Percentiles rank a stretch among this genome's conserved stretches.
These are phyloP conservation scores for Nothopassalora personata DNA, from an alignment of 2,329 filamentous ascomycete genomes.

Conservation along the genomic window DNA sequence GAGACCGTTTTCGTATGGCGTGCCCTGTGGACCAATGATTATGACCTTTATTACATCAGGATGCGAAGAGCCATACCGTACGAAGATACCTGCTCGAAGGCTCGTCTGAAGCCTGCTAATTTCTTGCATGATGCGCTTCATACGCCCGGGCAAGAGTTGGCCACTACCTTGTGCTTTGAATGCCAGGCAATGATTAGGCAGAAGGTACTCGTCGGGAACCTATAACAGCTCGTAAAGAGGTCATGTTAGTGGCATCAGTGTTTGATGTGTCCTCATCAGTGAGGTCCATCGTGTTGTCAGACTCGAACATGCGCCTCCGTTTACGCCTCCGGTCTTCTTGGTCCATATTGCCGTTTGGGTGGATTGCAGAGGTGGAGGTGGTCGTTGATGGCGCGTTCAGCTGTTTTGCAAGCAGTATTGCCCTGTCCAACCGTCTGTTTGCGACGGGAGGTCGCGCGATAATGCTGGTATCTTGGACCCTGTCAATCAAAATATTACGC, in stretches of 20 bases:
- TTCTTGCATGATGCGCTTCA: constrained; percentile 50
- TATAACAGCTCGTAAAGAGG: background rate
- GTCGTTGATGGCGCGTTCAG: background rate
- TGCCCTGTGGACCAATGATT: constrained; percentile 53
- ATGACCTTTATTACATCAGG: constrained; percentile 54
- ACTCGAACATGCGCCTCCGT: constrained; percentile 6
- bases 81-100: constrained; percentile 52
- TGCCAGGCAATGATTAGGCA: constrained; percentile 25
- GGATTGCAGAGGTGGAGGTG: background rate
- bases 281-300: constrained; percentile 2
- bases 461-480: too few species aligned
- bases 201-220: constrained; percentile 35
- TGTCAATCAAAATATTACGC: too few species aligned
- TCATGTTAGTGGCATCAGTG: background rate
- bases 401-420: background rate
- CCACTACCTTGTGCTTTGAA: constrained; percentile 12
- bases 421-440: background rate
- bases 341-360: constrained; percentile 3
- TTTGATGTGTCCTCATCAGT: constrained; percentile 4
- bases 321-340: constrained; percentile 7
- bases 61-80: constrained; percentile 52
- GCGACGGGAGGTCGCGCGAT: too few species aligned
- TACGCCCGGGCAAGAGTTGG: constrained; percentile 35
- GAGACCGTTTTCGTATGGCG: constrained; percentile 56
- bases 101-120: constrained; percentile 47